These are phyloP conservation scores for Orbilia javanica DNA, from an alignment of 2,329 filamentous ascomycete species.

Conservation along the genomic window DNA sequence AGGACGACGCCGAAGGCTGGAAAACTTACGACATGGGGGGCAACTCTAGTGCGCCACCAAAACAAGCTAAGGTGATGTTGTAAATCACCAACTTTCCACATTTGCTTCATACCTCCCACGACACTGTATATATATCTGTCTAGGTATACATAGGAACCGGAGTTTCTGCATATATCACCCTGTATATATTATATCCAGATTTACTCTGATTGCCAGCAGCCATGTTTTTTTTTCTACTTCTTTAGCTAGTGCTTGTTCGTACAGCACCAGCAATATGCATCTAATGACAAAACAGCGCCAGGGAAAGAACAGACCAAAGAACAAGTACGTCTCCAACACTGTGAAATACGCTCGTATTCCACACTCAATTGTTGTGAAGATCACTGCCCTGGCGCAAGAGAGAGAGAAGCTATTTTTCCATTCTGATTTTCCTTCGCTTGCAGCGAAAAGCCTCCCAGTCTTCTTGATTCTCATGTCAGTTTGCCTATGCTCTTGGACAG, in stretches of 20 bases:
- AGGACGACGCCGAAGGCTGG: conserved; percentile 74
- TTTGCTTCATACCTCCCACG: background rate
- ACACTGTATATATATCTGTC: conserved; percentile 36
- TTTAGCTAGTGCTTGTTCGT: background rate
- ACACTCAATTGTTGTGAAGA: conserved; percentile 56
- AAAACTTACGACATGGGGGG: conserved; percentile 80
- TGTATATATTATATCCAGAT: conserved; percentile 48
- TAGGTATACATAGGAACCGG: background rate
- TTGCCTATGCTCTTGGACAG: background rate
- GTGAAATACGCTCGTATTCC: conserved; percentile 41
- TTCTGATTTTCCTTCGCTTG: conserved; percentile 32
- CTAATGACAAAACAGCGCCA: conserved; percentile 25
- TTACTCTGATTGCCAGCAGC: conserved; percentile 31
- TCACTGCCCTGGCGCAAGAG: conserved; percentile 59
- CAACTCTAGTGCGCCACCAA: conserved; percentile 62
- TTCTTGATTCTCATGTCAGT: background rate
- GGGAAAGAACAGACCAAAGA: conserved; percentile 58
- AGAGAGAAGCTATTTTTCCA: conserved; percentile 31
- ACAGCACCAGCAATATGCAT: background rate
- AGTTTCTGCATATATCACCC: conserved; percentile 16
- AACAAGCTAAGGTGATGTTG: conserved; percentile 43
- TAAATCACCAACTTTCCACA: conserved; percentile 16
- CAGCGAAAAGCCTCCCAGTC: background rate
- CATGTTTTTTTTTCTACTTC: background rate
- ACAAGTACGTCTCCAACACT: conserved; percentile 58